These are phyloP conservation scores for Volutella citrinella DNA, from an alignment of 2,329 filamentous ascomycete species.

Conservation along the genomic window DNA sequence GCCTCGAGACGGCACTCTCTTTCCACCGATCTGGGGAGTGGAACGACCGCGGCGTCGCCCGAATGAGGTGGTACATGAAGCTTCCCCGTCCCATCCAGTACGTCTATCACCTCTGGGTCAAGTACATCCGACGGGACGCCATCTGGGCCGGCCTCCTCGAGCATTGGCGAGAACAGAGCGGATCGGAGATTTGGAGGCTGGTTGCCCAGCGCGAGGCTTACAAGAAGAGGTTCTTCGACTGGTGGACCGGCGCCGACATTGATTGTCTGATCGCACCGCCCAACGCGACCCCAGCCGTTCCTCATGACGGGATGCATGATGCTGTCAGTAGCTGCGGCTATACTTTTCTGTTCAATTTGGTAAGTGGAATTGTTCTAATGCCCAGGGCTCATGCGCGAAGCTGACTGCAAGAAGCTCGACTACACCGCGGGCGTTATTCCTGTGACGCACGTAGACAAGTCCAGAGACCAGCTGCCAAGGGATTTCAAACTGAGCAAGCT, in stretches of 20 bases:
- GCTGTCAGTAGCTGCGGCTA: conserved; percentile 87
- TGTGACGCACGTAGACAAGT: conserved; percentile 76
- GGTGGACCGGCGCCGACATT: conserved; percentile 72
- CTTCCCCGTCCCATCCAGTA: conserved; percentile 75
- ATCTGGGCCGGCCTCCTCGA: conserved; percentile 76
- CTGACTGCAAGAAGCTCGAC: conserved; percentile 58
- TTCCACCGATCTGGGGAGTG: conserved; percentile 76
- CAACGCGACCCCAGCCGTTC: conserved; percentile 86
- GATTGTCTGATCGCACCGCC: conserved; percentile 82
- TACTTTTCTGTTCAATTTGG: conserved; percentile 88
- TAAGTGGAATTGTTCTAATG: conserved; percentile 36
- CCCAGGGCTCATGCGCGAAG: neutral
- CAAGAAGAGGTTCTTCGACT: conserved; percentile 75
- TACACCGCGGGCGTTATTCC: conserved; percentile 82
- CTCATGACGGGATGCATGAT: conserved; percentile 81
- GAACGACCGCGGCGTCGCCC: conserved; percentile 72
- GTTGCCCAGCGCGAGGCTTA: conserved; percentile 75
- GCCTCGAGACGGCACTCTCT: conserved; percentile 74
- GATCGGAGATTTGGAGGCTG: conserved; percentile 78
- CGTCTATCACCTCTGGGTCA: conserved; percentile 86
- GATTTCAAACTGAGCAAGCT: conserved; percentile 60
- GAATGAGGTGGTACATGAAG: conserved; percentile 71
- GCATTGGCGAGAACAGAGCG: conserved; percentile 70
- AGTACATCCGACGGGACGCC: conserved; percentile 71
- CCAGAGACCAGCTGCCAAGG: conserved; percentile 61